phyloP scores from a whole-genome alignment of 148 eudicot genomes.

The Diospyros lotus region DNA sequence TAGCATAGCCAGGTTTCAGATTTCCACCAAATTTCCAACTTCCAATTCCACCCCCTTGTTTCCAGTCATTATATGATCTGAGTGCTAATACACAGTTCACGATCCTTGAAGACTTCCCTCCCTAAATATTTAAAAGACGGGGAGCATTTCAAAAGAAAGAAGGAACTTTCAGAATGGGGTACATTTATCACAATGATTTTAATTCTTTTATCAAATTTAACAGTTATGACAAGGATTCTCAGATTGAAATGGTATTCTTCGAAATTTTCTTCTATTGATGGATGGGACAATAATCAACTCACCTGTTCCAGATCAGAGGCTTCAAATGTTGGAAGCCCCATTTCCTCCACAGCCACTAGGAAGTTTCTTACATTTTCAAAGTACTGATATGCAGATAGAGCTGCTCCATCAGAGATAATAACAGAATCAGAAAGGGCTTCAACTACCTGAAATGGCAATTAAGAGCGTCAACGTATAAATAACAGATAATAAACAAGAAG shows the following conservation, averaged over 20 bases:
- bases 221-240: background rate
- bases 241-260: background rate
- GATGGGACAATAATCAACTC: conserved; percentile 4
- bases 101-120: conserved; percentile 81
- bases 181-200: background rate
- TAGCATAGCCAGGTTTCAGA: conserved; percentile 37
- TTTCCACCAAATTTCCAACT: conserved; percentile 55
- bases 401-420: conserved; percentile 75
- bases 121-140: conserved; percentile 34
- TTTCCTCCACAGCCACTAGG: conserved; percentile 62
- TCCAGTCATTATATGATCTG: conserved; percentile 69
- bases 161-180: background rate
- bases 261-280: background rate
- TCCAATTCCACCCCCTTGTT: conserved; percentile 66
- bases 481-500: background rate
- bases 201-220: background rate
- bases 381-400: conserved; percentile 79
- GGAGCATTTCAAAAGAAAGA: background rate
- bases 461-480: background rate
- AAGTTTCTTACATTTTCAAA: conserved; percentile 78
- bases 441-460: conserved; percentile 45
- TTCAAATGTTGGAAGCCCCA: conserved; percentile 88
- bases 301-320: conserved; percentile 95
- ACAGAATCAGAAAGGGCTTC: conserved; percentile 63
- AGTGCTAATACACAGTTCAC: conserved; percentile 74